A percentile compares a stretch with the other conserved stretches of the same genome.
Evolutionary conservation across 768 basidiomycete genomes (phyloP).

Genomic region (Lactarius vividus): DNA sequence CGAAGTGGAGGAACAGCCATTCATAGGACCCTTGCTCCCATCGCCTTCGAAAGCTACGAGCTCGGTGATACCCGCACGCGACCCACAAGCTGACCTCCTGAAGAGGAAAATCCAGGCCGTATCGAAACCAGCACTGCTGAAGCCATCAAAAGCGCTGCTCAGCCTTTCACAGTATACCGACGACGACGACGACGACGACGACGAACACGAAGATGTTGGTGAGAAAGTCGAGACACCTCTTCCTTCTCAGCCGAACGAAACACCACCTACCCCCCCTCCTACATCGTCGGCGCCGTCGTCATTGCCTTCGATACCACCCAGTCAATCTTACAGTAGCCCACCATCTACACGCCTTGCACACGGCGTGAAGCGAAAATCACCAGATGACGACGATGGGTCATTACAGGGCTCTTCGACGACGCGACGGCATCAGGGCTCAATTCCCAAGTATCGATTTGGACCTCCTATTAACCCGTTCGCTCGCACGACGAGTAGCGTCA

Average conservation of each 20-base stretch:
- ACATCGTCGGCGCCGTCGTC: slow-evolving; percentile 10
- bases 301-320: slow-evolving; percentile 15
- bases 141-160: slow-evolving; percentile 37
- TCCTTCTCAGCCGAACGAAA: not conserved
- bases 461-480: slow-evolving; percentile 35
- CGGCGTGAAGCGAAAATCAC: slow-evolving; percentile 43
- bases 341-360: slow-evolving; percentile 13
- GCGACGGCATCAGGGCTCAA: slow-evolving; percentile 3
- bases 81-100: slow-evolving; percentile 53
- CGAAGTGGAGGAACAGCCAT: slow-evolving; percentile 49
- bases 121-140: slow-evolving; percentile 23
- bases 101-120: slow-evolving; percentile 53
- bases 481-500: slow-evolving; percentile 37
- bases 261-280: not conserved
- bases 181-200: no score
- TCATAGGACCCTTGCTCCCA: slow-evolving; percentile 69
- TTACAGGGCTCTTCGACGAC: not conserved
- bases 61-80: slow-evolving; percentile 29
- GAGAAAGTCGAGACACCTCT: slow-evolving; percentile 31
- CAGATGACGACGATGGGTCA: slow-evolving; percentile 36
- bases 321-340: slow-evolving; percentile 18
- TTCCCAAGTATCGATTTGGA: slow-evolving; percentile 7
- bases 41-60: slow-evolving; percentile 35
- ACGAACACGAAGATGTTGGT: slow-evolving; percentile 37
- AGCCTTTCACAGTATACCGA: slow-evolving; percentile 43